These are phyloP conservation scores for Calonectria multiphialidica DNA, from an alignment of 2,329 filamentous ascomycete genomes.

Conservation along the genomic window DNA sequence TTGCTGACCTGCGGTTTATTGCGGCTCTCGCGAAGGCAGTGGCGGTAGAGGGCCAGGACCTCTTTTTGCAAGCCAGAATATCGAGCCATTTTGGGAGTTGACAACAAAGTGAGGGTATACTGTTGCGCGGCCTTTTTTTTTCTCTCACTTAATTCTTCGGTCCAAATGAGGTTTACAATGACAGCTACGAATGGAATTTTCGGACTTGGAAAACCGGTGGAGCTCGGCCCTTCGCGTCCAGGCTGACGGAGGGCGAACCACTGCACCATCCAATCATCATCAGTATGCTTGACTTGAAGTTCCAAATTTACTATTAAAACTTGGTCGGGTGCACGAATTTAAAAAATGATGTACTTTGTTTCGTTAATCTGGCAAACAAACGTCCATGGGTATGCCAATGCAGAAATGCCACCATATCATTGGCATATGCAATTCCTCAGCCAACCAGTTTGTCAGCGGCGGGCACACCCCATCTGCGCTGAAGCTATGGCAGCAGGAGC, in stretches of 20 bases:
- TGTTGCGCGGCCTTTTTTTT: not conserved
- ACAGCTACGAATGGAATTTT: not conserved
- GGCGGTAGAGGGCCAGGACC: slow-evolving; percentile 86
- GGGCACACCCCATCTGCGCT: not conserved
- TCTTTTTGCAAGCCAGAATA: slow-evolving; percentile 92
- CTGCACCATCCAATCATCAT: slow-evolving; percentile 12
- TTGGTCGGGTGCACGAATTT: not conserved
- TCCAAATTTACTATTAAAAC: not conserved
- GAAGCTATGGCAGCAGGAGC: not conserved
- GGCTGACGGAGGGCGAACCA: slow-evolving; percentile 8
- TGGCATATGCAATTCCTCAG: not conserved
- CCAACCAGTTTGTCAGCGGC: not conserved
- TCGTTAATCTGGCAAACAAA: not conserved
- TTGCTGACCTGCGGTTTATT: slow-evolving; percentile 78
- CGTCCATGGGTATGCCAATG: not conserved
- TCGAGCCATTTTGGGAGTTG: slow-evolving; percentile 36
- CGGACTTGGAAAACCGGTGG: not conserved
- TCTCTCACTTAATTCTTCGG: not conserved
- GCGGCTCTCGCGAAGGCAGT: slow-evolving; percentile 83
- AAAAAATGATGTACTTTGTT: not conserved
- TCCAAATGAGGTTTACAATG: not conserved
- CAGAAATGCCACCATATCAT: too few species aligned
- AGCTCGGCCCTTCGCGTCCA: slow-evolving; percentile 24
- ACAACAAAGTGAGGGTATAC: not conserved
- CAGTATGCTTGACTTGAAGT: not conserved